Evolutionary conservation across 2,329 filamentous ascomycete species (phyloP).

Genomic region (Sporothrix dimorphospora): DNA sequence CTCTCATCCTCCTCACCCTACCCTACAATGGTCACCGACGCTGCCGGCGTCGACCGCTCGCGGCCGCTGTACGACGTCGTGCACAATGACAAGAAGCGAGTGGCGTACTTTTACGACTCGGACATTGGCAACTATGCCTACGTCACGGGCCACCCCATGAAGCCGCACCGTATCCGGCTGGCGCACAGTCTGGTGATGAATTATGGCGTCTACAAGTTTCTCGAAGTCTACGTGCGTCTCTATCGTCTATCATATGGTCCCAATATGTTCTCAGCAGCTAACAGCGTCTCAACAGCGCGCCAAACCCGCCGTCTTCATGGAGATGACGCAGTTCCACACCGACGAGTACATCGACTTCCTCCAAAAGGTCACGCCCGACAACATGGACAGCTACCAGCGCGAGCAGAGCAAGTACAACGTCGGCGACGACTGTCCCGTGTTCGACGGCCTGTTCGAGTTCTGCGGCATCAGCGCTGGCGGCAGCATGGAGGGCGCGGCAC

Average conservation of each 20-base stretch:
- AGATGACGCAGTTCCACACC: slow-evolving; percentile 93
- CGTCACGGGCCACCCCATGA: slow-evolving; percentile 96
- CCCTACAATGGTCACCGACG: slow-evolving; percentile 38
- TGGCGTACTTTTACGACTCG: slow-evolving; percentile 98
- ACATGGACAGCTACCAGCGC: slow-evolving; percentile 91
- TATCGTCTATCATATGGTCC: too few relatives aligned
- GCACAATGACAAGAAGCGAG: slow-evolving; percentile 66
- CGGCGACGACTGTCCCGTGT: slow-evolving; percentile 95
- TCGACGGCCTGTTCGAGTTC: slow-evolving; percentile 96
- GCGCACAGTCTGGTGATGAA: slow-evolving; percentile 96
- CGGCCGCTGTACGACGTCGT: slow-evolving; percentile 53
- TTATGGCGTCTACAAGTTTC: slow-evolving; percentile 93
- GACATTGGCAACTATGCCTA: slow-evolving; percentile 99
- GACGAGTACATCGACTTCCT: slow-evolving; percentile 96
- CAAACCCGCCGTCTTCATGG: slow-evolving; percentile 83
- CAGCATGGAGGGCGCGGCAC: slow-evolving; percentile 89
- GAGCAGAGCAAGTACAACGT: slow-evolving; percentile 95
- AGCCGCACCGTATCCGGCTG: slow-evolving; percentile 91
- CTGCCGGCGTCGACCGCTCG: slow-evolving; percentile 46
- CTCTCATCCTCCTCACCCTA: not conserved
- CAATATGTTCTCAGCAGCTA: slow-evolving; percentile 1
- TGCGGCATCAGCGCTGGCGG: slow-evolving; percentile 93
- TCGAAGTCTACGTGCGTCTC: slow-evolving; percentile 95
- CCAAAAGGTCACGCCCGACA: slow-evolving; percentile 93
- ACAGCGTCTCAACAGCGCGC: slow-evolving; percentile 61